These are phyloP conservation scores for Rhodotorula diobovata DNA, from an alignment of 768 basidiomycete species.

Conservation along the genomic window DNA sequence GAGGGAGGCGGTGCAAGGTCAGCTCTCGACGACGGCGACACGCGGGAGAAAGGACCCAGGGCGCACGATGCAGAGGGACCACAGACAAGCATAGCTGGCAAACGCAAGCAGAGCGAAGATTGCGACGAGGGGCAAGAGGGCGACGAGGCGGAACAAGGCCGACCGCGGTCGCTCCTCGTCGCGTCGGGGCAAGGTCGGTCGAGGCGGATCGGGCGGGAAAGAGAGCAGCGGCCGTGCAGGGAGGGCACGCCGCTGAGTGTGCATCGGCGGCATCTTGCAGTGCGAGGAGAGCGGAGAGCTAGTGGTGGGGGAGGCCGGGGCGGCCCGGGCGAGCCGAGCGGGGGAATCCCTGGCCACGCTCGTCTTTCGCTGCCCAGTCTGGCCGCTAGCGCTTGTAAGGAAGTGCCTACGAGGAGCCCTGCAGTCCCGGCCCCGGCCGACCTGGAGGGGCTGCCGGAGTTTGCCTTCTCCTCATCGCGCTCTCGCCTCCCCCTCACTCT, in stretches of 20 bases:
- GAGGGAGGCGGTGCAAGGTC: background rate
- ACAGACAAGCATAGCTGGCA: conserved; percentile 9
- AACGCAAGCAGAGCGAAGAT: conserved; percentile 14
- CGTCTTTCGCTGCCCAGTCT: no score
- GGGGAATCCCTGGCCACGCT: no score
- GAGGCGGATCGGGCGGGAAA: conserved; percentile 11
- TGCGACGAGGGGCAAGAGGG: conserved; percentile 12
- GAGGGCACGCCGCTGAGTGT: background rate
- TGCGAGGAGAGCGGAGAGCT: no score
- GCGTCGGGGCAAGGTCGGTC: background rate
- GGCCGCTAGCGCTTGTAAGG: no score
- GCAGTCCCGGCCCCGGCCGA: no score
- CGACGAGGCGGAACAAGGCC: background rate
- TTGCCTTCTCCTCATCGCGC: no score
- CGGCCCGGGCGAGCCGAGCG: no score
- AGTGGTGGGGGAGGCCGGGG: no score
- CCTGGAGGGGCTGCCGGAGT: no score
- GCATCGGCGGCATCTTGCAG: background rate
- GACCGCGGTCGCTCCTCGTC: background rate
- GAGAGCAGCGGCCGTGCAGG: conserved; percentile 1
- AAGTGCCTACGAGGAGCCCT: no score
- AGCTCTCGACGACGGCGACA: background rate
- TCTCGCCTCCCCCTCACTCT: no score
- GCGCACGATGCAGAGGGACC: conserved; percentile 13
- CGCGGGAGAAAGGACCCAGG: background rate